phyloP scores from a whole-genome alignment of 164 flowering plant genomes.

The Berberis thunbergii region DNA sequence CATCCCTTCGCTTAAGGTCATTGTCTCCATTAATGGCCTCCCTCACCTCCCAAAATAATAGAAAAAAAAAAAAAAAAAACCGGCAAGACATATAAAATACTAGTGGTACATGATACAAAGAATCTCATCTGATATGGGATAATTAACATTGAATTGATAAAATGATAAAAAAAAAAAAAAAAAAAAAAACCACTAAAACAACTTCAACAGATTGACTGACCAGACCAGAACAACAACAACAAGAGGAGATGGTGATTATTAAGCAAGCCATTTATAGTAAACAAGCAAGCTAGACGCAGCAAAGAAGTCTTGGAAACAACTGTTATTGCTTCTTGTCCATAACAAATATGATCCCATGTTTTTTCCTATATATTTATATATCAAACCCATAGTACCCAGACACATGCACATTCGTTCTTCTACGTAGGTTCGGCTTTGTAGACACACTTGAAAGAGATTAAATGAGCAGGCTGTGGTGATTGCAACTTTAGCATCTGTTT shows the following conservation, averaged over 20 bases:
- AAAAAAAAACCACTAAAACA: slow-evolving; percentile 1
- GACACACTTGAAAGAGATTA: neutral
- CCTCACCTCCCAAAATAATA: neutral
- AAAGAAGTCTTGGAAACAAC: slow-evolving; percentile 13
- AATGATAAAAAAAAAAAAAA: neutral
- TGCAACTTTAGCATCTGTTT: slow-evolving; percentile 42
- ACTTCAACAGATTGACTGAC: slow-evolving; percentile 7
- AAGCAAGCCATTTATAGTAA: slow-evolving; percentile 17
- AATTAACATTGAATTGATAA: slow-evolving; percentile 5
- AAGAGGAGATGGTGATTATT: slow-evolving; percentile 14
- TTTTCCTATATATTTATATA: slow-evolving; percentile 11
- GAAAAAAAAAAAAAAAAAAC: too few species aligned
- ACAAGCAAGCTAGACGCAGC: slow-evolving; percentile 21
- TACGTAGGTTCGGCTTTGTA: neutral
- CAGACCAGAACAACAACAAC: slow-evolving; percentile 5
- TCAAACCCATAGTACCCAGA: slow-evolving; percentile 21
- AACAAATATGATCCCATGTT: slow-evolving; percentile 20
- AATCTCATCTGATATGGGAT: slow-evolving; percentile 6
- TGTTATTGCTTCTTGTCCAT: slow-evolving; percentile 31
- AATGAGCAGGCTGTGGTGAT: slow-evolving; percentile 8
- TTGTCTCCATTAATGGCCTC: slow-evolving; percentile 9
- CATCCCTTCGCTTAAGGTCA: slow-evolving; percentile 15
- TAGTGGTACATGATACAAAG: slow-evolving; percentile 8
- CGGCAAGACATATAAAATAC: neutral
- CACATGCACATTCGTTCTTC: slow-evolving; percentile 7